Base-by-base conservation (phyloP, 2,329 filamentous ascomycete genomes). In the Scedosporium boydii region DNA sequence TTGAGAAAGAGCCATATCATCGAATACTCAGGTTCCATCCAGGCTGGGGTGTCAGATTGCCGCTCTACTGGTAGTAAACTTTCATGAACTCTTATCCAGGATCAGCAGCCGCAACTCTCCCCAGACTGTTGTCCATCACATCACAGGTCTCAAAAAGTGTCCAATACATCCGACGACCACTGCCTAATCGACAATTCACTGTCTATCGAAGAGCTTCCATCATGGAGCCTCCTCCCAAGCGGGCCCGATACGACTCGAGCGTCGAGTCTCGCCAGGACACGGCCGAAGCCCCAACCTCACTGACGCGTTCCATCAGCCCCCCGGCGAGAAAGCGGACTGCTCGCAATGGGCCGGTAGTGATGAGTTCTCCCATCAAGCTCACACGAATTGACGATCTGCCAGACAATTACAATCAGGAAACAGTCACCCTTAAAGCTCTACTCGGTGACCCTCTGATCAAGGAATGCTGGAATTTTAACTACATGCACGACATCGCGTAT, bases 401-500 rank as follows among this genome's bases (percentile, higher is more conserved):
- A 1, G 72, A 77, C 1, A 71, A 75, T 1, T 74, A 75, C 64
- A 95, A 96, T 74, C 74, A 78, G 26, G 89, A 88, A 70, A 79
- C 89, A 0, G 73, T 93, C 41, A 80, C 78, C 1, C 76, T 95
- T 9, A 75, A 76, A 4, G 88, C 91, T 63, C 79, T 96, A 5
- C 78, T 96, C 1, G 85, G 88, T 0, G 86, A 92, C 70, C 88
- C 89, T 0, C 77, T 91, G 65, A 90, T 95, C 62, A 81, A 82
- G 46, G 84, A 89, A 69, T 85, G 83, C 65, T 90, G 87, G 87
- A 80, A 87, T 62, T 90, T 90, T 72, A 89, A 90, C 68, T 89
- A 77, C 62, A 69, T 89, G 1, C 83, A 88, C 65, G 82, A 89
- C 66, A 72, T 87, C 12, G 73, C 77, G 51, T 87, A 85, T 64